Percentiles rank a stretch among this genome's conserved stretches.
phyloP scores from a whole-genome alignment of 2,329 filamentous ascomycete species.

The Onygenales sp. region DNA sequence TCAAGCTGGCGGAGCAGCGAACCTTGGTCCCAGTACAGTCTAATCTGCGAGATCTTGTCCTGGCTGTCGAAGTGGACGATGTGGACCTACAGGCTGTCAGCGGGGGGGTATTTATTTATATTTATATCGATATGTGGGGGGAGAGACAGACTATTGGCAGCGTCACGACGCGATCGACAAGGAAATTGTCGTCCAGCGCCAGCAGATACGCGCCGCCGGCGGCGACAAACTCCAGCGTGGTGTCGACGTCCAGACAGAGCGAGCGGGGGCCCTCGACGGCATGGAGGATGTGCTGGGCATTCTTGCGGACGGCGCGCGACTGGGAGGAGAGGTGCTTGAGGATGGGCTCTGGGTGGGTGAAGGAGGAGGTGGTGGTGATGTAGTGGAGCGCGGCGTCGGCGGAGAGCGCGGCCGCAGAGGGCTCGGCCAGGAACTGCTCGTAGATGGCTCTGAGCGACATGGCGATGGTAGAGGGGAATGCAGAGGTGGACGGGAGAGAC shows the following conservation, averaged over 20 bases:
- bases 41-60: constrained; percentile 75
- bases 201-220: constrained; percentile 83
- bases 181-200: constrained; percentile 85
- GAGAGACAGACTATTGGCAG: constrained; percentile 65
- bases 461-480: constrained; percentile 9
- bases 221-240: constrained; percentile 68
- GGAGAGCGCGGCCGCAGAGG: constrained; percentile 54
- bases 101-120: not conserved
- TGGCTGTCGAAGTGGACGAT: constrained; percentile 72
- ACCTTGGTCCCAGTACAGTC: constrained; percentile 91
- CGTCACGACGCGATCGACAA: constrained; percentile 69
- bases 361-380: constrained; percentile 73
- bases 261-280: constrained; percentile 61
- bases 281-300: constrained; percentile 66
- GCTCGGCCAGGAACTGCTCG: constrained; percentile 61
- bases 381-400: constrained; percentile 68
- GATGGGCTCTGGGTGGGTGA: constrained; percentile 64
- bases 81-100: constrained; percentile 53
- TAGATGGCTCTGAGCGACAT: constrained; percentile 47
- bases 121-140: not conserved
- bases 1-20: constrained; percentile 87
- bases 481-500: constrained; percentile 2
- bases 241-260: constrained; percentile 70
- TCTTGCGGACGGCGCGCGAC: constrained; percentile 69
- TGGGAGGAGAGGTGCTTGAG: constrained; percentile 69